A percentile compares a stretch with the other conserved stretches of the same genome.
These are phyloP conservation scores for Aspergillus kassunensis DNA, from an alignment of 495 filamentous ascomycete genomes.

Conservation along the genomic window DNA sequence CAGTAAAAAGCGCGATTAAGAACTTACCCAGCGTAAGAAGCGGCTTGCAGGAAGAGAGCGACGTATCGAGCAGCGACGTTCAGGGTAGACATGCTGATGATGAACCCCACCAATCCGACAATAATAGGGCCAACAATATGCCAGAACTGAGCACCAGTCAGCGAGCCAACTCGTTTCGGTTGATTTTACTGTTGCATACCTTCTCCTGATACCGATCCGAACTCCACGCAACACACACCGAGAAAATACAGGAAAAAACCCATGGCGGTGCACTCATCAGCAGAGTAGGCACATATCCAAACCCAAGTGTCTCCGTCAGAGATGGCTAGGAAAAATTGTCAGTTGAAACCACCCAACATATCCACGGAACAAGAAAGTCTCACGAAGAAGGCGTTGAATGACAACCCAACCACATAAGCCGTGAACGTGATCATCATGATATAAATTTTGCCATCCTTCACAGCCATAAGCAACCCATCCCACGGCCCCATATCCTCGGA, in stretches of 20 bases:
- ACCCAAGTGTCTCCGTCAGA: slow-evolving; percentile 70
- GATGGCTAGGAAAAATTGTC: slow-evolving; percentile 59
- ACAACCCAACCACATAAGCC: slow-evolving; percentile 31
- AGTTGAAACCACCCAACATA: slow-evolving; percentile 18
- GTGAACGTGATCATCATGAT: slow-evolving; percentile 52
- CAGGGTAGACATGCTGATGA: slow-evolving; percentile 67
- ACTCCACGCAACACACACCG: slow-evolving; percentile 69
- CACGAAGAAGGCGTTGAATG: slow-evolving; percentile 37
- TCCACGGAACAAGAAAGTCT: slow-evolving; percentile 1
- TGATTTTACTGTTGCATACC: slow-evolving; percentile 10
- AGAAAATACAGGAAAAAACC: slow-evolving; percentile 65
- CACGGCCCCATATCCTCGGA: slow-evolving; percentile 57
- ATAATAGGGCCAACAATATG: slow-evolving; percentile 66
- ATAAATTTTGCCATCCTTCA: slow-evolving; percentile 67
- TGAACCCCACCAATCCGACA: slow-evolving; percentile 67
- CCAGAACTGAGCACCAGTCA: slow-evolving; percentile 47
- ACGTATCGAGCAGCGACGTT: slow-evolving; percentile 64
- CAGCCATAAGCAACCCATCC: slow-evolving; percentile 63
- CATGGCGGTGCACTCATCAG: slow-evolving; percentile 76
- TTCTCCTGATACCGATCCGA: slow-evolving; percentile 73
- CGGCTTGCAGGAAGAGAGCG: slow-evolving; percentile 74
- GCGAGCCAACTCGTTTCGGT: neutral
- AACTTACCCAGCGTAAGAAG: slow-evolving; percentile 41
- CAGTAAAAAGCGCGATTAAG: neutral
- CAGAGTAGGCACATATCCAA: slow-evolving; percentile 60